phyloP scores from a whole-genome alignment of 2,329 filamentous ascomycete genomes.

The Colletotrichum chlorophyti region DNA sequence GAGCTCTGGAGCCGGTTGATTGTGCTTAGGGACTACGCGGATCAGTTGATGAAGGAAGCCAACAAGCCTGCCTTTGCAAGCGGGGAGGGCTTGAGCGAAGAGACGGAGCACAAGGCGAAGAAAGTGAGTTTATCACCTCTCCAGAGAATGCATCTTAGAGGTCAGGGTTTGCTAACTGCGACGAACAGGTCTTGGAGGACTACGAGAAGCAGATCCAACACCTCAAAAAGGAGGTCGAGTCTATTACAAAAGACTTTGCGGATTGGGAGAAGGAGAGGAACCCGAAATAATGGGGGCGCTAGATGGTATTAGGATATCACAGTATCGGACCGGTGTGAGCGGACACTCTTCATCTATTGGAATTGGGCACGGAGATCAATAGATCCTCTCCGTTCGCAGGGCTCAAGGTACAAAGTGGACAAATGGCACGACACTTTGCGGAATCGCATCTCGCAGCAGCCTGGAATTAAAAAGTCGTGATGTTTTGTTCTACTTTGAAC shows the following conservation, averaged over 20 bases:
- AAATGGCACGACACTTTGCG: too few species aligned
- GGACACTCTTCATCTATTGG: neutral
- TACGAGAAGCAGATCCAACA: slow-evolving; percentile 83
- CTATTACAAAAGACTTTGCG: slow-evolving; percentile 63
- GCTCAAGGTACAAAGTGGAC: too few species aligned
- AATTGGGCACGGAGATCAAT: neutral
- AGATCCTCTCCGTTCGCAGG: too few species aligned
- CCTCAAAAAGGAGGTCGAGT: slow-evolving; percentile 75
- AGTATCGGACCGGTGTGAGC: slow-evolving; percentile 12
- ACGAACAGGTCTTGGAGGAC: slow-evolving; percentile 74
- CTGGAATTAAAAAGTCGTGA: slow-evolving; percentile 15
- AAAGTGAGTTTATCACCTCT: slow-evolving; percentile 63
- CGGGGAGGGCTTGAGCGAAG: slow-evolving; percentile 68
- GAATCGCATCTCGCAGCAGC: neutral
- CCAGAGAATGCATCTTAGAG: neutral
- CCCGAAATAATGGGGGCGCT: slow-evolving; percentile 32
- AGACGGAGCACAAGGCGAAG: slow-evolving; percentile 74
- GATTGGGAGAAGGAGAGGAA: slow-evolving; percentile 61
- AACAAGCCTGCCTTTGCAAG: slow-evolving; percentile 68
- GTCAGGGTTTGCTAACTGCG: slow-evolving; percentile 25
- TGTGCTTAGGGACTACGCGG: slow-evolving; percentile 74
- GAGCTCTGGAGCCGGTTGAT: slow-evolving; percentile 87
- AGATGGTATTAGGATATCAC: neutral
- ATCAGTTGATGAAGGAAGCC: slow-evolving; percentile 75
- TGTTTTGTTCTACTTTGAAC: neutral